These are phyloP conservation scores for Sanghuangporus weigelae DNA, from an alignment of 1,284 basidiomycete genomes.

Conservation along the genomic window DNA sequence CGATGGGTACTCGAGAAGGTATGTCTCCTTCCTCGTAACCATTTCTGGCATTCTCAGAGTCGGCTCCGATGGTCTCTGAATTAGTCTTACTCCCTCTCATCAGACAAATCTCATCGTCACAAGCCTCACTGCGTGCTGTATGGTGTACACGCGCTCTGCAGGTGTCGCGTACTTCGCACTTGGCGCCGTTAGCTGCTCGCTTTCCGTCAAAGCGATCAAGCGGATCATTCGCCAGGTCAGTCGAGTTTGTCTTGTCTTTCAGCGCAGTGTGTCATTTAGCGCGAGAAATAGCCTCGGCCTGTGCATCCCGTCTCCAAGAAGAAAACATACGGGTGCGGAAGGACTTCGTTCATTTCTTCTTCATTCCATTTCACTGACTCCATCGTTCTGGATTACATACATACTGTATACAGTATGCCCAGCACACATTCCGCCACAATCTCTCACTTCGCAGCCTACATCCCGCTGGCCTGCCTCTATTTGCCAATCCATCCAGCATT, in stretches of 20 bases:
- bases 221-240: conserved; percentile 45
- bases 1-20: conserved; percentile 12
- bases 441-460: conserved; percentile 66
- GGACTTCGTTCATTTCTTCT: not conserved
- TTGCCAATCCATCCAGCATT: conserved; percentile 48
- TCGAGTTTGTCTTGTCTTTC: not conserved
- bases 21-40: not conserved
- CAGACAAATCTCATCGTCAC: conserved; percentile 42
- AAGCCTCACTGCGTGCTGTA: conserved; percentile 44
- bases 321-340: conserved; percentile 56
- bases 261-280: not conserved
- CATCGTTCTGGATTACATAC: not conserved
- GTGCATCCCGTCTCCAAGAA: conserved; percentile 37
- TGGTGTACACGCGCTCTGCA: conserved; percentile 65
- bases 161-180: conserved; percentile 63
- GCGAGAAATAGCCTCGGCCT: conserved; percentile 53
- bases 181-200: conserved; percentile 58
- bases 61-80: not conserved
- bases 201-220: conserved; percentile 69
- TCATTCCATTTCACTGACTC: no score
- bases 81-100: not conserved
- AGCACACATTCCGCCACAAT: conserved; percentile 82
- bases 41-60: not conserved
- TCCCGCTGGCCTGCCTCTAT: conserved; percentile 51
- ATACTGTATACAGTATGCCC: conserved; percentile 55